Base-by-base conservation (phyloP, 2,329 filamentous ascomycete genomes). In the Fusarium drepaniforme region DNA sequence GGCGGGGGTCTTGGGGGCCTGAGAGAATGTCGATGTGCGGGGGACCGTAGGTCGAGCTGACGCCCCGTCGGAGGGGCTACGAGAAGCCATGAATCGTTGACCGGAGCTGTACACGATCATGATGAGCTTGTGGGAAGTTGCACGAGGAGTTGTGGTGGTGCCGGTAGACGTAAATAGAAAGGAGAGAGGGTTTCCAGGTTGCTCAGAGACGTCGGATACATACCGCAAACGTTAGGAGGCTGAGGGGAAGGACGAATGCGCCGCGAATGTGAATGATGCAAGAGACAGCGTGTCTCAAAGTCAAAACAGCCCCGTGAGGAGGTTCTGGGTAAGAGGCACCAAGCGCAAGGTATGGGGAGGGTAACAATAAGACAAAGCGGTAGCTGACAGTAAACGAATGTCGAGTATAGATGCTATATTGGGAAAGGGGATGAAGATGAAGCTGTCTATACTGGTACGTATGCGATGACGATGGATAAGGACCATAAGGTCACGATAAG, bases 41-140 rank as follows among this genome's bases (percentile, higher is more conserved):
- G 77, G 68, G 28, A 78, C 70, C 35, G 75, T 75, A 15, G 82
- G 82, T 38, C 81, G 83, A 77, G 78, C 76, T 65, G 77, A 75
- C 16, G 77, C 67, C 68, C 78, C 75, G 72, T 79, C 79, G 64
- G 74, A 73, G 61, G 80, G 71, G 70, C 70, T 78, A 71, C 71
- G 78, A 64, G 83, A 77, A 70, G 83, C 79, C 83, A 85, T 85
- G 76, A 74, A 74, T 73, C 75, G 72, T 64, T 79, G 71, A 8
- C 65, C 56, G n/a, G 76, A 71, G 68, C 76, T 80, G 64, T 76
- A 75, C n/a, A 77, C 68, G 8, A 80, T 80, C 75, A 80, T 80
- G 56, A 75, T 81, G 71, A 81, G 78, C 64, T 69, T 76, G 30
- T 13, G 33, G 21, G 30, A 65, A 7, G 63, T 61, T 71, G 49